These are phyloP conservation scores for Coemansia sp. DNA, from an alignment of 192 early-diverging fungal genomes.

Conservation along the genomic window DNA sequence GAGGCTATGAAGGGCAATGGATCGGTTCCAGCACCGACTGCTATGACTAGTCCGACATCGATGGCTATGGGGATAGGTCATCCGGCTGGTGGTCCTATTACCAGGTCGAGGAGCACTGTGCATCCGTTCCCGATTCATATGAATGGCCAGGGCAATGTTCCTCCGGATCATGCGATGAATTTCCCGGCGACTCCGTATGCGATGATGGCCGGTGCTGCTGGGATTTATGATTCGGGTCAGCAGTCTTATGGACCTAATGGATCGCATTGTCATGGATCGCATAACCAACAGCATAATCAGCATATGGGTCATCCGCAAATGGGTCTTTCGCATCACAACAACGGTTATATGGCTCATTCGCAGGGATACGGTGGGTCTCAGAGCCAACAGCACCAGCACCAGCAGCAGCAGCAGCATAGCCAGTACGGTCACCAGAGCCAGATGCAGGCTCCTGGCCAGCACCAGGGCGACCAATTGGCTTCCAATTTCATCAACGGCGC, in stretches of 20 bases:
- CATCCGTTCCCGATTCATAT: constrained; percentile 50
- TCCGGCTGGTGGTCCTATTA: constrained; percentile 35
- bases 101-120: constrained; percentile 44
- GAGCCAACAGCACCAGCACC: constrained; percentile 15
- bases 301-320: background rate
- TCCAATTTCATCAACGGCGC: constrained; percentile 33
- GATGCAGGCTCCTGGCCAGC: constrained; percentile 16
- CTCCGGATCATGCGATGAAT: constrained; percentile 39
- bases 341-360: constrained; percentile 4
- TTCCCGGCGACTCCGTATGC: constrained; percentile 46
- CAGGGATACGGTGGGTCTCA: constrained; percentile 1
- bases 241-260: constrained; percentile 14
- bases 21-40: constrained; percentile 38
- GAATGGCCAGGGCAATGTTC: constrained; percentile 7
- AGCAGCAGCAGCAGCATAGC: constrained; percentile 15
- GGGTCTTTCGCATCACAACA: constrained; percentile 7
- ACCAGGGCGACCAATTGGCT: constrained; percentile 20
- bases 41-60: constrained; percentile 22
- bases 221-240: constrained; percentile 25
- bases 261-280: background rate
- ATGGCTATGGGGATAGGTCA: constrained; percentile 29
- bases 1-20: constrained; percentile 52
- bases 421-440: constrained; percentile 12
- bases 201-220: constrained; percentile 34
- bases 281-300: constrained; percentile 9